A percentile compares a stretch with the other conserved stretches of the same genome.
Evolutionary conservation across 495 filamentous ascomycete species (phyloP).

Genomic region (Aspergillus leporis): DNA sequence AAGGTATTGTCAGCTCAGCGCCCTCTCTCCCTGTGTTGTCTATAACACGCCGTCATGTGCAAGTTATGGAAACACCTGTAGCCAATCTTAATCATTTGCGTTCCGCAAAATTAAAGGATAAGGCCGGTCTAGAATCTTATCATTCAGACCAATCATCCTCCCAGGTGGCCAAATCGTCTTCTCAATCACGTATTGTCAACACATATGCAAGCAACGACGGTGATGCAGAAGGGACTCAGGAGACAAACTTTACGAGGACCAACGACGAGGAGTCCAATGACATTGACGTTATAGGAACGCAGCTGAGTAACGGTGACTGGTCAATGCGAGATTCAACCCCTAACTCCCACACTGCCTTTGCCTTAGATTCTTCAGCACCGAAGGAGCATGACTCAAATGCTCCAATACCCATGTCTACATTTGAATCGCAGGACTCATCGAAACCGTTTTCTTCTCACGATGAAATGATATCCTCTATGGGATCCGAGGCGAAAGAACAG

Average conservation of each 20-base stretch:
- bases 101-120: constrained; percentile 3
- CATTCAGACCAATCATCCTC: constrained; percentile 22
- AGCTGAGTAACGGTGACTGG: constrained; percentile 20
- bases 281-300: constrained; percentile 27
- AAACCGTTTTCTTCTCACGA: constrained; percentile 22
- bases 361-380: constrained; percentile 31
- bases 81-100: constrained; percentile 14
- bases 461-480: constrained; percentile 19
- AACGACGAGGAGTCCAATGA: constrained; percentile 8
- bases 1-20: constrained; percentile 26
- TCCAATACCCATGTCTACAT: constrained; percentile 9
- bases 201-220: constrained; percentile 28
- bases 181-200: constrained; percentile 39
- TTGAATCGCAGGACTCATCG: constrained; percentile 17
- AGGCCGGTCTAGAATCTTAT: background rate
- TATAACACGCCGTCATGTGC: constrained; percentile 25
- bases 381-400: constrained; percentile 19
- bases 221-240: constrained; percentile 25
- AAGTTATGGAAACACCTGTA: constrained; percentile 41
- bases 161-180: constrained; percentile 36
- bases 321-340: constrained; percentile 17
- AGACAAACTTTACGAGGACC: constrained; percentile 9
- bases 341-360: constrained; percentile 21
- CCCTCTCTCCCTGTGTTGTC: constrained; percentile 24
- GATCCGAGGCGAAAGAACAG: constrained; percentile 10